Percentiles rank a stretch among this genome's conserved stretches.
Conservation (phyloP, 192 early-diverging fungal species). For the Linnemannia exigua region DNA sequence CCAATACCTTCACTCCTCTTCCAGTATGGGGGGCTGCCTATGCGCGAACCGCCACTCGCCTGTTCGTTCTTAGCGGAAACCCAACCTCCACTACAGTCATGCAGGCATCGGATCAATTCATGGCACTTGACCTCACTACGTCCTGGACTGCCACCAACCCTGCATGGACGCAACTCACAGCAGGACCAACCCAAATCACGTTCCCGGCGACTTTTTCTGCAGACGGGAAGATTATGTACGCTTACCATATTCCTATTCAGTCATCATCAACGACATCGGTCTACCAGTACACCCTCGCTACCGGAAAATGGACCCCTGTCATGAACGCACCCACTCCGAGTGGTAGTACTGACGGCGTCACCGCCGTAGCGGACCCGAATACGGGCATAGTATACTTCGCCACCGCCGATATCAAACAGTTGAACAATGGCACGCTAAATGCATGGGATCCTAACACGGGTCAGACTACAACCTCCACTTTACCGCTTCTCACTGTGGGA, state of each 20-base stretch:
- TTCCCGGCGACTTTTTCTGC: conserved; percentile 5
- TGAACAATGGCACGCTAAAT: neutral
- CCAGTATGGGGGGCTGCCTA: neutral
- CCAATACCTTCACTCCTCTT: neutral
- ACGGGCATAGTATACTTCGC: neutral
- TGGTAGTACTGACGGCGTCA: neutral
- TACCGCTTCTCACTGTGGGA: neutral
- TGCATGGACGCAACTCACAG: neutral
- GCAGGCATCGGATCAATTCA: neutral
- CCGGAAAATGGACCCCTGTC: neutral
- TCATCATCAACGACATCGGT: neutral
- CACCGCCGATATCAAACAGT: neutral
- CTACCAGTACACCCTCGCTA: neutral
- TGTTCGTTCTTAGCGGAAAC: neutral
- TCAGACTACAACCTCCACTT: neutral
- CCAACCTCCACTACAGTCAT: too few species aligned
- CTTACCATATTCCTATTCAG: neutral
- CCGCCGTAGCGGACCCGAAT: neutral
- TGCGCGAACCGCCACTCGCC: neutral
- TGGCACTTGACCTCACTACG: neutral
- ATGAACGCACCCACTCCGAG: neutral
- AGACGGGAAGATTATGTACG: neutral
- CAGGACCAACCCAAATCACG: neutral
- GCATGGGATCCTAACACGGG: neutral
- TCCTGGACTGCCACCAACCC: neutral